Base-by-base conservation (phyloP, 208 protist species). In the Leishmania arabica region DNA sequence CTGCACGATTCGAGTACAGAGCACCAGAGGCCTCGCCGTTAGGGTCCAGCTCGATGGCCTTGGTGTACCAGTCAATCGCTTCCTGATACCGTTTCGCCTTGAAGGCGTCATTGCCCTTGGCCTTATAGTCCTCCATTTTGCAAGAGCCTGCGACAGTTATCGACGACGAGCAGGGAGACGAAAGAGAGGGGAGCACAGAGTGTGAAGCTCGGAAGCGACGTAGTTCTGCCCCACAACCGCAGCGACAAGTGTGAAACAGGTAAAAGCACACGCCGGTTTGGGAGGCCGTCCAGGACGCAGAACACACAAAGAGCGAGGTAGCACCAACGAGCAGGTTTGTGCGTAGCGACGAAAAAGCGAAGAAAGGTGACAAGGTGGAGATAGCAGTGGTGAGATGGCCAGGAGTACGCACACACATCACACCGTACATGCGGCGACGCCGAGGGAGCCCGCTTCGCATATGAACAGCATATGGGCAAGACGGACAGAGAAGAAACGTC, bases 61-160 rank as follows among this genome's bases (percentile, higher is more conserved):
- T 97, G 17, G 95, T 95, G 82, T 98, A 98, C 88, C 89, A 97
- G 17, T 95, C 86, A 68, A 98, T 95, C 24, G 96, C 96, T 47
- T 98, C 93, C 73, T 88, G 74, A 87, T 93, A 98, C 53, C 93
- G 89, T 86, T 95, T 94, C 47, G 86, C 88, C 88, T 97, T 98
- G 88, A 98, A 98, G 47, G 91, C 90, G 24, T 94, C 94, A 88
- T 98, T 98, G 37, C 96, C 96, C 87, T 98, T 97, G 40, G 85
- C 37, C 78, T 97, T 98, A 65, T 94, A 91, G 4, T 96, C 93
- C 42, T 97, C 94, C 93, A 97, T 77, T 42, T 19, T 49, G n/a
- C 19, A 24, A 47, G 13, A 7, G 42, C 13, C 51, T 54, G 71
- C 71, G 47, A 8, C 49, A 60, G 31, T 31, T 31, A 9, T n/a